Base-by-base conservation (phyloP, 352 stramenopile genomes). In the Pythium rishiriense region DNA sequence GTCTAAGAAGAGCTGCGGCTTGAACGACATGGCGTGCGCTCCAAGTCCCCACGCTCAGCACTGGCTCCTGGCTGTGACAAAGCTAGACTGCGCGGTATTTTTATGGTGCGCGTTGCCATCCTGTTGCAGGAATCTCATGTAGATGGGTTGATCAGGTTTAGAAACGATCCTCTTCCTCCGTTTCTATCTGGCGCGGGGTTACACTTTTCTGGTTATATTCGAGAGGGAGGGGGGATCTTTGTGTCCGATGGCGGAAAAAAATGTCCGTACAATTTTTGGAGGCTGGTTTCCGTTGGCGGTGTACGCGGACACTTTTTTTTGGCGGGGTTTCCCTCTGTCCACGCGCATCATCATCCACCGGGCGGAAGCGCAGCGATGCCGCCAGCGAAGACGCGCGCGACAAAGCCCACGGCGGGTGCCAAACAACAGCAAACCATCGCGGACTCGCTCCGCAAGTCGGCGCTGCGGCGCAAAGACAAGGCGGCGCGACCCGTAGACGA, bases 1-100 rank as follows among this genome's bases (percentile, higher is more conserved):
- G 47, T 89, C 79, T 26, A 73, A 74, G 66, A 94, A 94, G 58
- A 94, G 69, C 64, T 87, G 62, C 21, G 76, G 63, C 60, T 79
- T 81, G 69, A 93, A 93, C 26, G 83, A 90, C 83, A 92, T 92
- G 42, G 62, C 24, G 48, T 19, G 17, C 22, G 39, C 19, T 12
- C 39, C 14, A 4, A 24, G 15, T 22, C 15, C 22, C 33, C 33
- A 3, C 33, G 9, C 10, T 39, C 37, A 43, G n/a, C 14, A 43
- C 14, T 43, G 37, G 31, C 6, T 21, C 9, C 11, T 43, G 37
- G 14, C 9, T 0, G 37, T 17, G 37, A 43, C 37, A 12, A n/a
- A 43, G 3, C 6, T 11, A 6, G 6, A 12, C 31, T 6, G 31
- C 31, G 31, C 11, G 31, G 37, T 43, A 12, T 43, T 43, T 12